Percentiles rank a stretch among this genome's conserved stretches.
Conservation (phyloP, 306 rosid genomes). For the Abrus pulchellus region DNA sequence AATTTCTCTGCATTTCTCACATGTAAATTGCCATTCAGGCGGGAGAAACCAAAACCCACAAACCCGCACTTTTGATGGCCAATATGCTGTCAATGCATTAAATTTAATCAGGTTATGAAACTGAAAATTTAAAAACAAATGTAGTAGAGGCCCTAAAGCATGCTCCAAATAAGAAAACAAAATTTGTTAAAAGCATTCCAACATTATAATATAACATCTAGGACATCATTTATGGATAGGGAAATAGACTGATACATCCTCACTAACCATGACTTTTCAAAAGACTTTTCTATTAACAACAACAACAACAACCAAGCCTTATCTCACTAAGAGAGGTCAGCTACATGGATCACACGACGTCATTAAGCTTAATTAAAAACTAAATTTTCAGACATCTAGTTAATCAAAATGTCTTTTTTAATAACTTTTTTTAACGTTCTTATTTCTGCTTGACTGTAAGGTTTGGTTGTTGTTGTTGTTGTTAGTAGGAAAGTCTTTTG, state of each 20-base stretch:
- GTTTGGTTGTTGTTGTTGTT: neutral
- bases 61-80: constrained; percentile 74
- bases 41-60: constrained; percentile 93
- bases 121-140: constrained; percentile 12
- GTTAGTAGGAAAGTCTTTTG: neutral
- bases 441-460: neutral
- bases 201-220: neutral
- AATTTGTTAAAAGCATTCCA: constrained; percentile 17
- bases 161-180: constrained; percentile 16
- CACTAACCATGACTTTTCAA: neutral
- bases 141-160: constrained; percentile 7
- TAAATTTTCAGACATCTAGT: too few species aligned
- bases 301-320: neutral
- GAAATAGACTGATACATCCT: constrained; percentile 1
- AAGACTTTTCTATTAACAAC: neutral
- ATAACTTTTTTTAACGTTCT: too few species aligned
- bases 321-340: neutral
- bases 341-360: too few species aligned
- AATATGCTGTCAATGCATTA: constrained; percentile 65
- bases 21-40: constrained; percentile 81
- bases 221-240: neutral
- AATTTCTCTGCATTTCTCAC: constrained; percentile 69
- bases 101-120: constrained; percentile 38
- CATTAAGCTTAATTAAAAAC: too few species aligned
- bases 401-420: too few species aligned